Conservation (phyloP, 2,329 filamentous ascomycete genomes). For the Drechslerella coelobrocha region DNA sequence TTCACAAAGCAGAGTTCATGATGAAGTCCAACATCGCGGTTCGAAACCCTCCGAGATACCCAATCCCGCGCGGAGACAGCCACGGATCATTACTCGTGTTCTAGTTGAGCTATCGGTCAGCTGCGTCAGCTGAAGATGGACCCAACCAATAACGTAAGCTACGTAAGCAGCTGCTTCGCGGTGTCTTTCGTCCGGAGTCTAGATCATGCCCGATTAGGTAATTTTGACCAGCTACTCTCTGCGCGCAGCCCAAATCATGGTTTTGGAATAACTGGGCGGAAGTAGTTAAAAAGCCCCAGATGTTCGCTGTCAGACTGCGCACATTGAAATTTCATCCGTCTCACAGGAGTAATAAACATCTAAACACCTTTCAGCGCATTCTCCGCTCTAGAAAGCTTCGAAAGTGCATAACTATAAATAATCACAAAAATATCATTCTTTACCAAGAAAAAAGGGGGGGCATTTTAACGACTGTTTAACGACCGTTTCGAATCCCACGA, state of each 20-base stretch:
- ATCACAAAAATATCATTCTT: too few relatives aligned
- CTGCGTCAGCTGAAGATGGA: not conserved
- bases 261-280: slow-evolving; percentile 22
- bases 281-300: not conserved
- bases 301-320: slow-evolving; percentile 1
- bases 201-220: slow-evolving; percentile 40
- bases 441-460: too few relatives aligned
- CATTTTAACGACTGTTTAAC: too few relatives aligned
- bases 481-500: too few relatives aligned
- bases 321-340: too few relatives aligned
- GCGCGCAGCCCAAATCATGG: slow-evolving; percentile 31
- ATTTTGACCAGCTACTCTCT: slow-evolving; percentile 38
- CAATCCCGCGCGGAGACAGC: not conserved
- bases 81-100: not conserved
- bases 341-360: too few relatives aligned
- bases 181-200: slow-evolving; percentile 18
- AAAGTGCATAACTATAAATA: too few relatives aligned
- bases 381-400: too few relatives aligned
- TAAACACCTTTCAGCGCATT: not conserved
- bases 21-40: not conserved
- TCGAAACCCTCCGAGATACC: not conserved
- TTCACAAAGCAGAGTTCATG: too few relatives aligned
- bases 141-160: slow-evolving; percentile 35
- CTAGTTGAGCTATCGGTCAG: not conserved
- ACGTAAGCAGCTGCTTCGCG: slow-evolving; percentile 34